A percentile compares a stretch with the other conserved stretches of the same genome.
These are phyloP conservation scores for Piper longum DNA, from an alignment of 164 flowering plant species.

Conservation along the genomic window DNA sequence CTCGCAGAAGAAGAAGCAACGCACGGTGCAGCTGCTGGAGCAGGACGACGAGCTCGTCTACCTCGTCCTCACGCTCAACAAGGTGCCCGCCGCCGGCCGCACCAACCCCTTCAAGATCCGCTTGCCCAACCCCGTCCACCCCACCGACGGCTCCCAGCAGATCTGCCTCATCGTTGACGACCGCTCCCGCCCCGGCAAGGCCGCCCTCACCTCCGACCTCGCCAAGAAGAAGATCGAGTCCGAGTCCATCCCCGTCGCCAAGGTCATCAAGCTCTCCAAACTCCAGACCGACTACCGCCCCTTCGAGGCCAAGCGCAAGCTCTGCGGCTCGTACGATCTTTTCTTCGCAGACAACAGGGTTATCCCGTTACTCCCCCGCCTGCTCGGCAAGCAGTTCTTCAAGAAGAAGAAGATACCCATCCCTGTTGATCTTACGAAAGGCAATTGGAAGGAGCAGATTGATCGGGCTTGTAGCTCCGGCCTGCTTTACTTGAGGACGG, in stretches of 20 bases:
- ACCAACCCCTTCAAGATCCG: conserved; percentile 48
- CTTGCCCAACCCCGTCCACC: conserved; percentile 45
- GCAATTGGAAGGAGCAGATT: conserved; percentile 74
- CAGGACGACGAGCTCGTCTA: conserved; percentile 51
- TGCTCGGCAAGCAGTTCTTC: conserved; percentile 70
- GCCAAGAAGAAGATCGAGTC: conserved; percentile 38
- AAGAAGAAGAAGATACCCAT: conserved; percentile 82
- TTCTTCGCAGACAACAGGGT: conserved; percentile 54
- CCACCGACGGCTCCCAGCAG: conserved; percentile 20
- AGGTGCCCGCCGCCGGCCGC: conserved; percentile 48
- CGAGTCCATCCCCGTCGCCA: conserved; percentile 44
- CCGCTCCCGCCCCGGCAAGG: conserved; percentile 13
- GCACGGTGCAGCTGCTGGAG: conserved; percentile 47
- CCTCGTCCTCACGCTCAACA: conserved; percentile 57
- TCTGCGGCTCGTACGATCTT: conserved; percentile 45
- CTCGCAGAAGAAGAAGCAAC: conserved; percentile 15
- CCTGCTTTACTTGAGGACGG: conserved; percentile 50
- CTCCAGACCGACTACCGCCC: conserved; percentile 54
- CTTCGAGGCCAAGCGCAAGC: conserved; percentile 63
- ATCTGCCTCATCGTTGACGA: conserved; percentile 69
- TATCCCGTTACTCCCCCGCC: conserved; percentile 42
- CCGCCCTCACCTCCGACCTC: conserved; percentile 30
- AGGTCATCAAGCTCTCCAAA: conserved; percentile 61
- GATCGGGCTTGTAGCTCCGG: conserved; percentile 33
- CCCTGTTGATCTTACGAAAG: conserved; percentile 45